Evolutionary conservation across 192 early-diverging fungal genomes (phyloP), one percentile per base, ranked within the genome.

Genomic region (Podila epicladia): DNA sequence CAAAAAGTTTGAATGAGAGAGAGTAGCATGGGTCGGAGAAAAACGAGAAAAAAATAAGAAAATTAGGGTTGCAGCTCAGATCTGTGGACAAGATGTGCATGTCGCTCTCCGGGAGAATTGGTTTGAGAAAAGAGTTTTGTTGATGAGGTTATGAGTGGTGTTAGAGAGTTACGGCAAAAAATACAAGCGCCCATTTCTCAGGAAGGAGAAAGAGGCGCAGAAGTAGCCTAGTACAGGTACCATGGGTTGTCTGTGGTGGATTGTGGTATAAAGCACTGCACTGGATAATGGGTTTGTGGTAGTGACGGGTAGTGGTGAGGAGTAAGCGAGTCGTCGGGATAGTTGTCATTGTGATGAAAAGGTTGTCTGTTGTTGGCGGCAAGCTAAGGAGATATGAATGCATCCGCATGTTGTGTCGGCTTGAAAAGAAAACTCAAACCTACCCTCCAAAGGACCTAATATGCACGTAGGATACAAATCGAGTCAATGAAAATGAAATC

Each of bases 381-480:
- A 45, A 45, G 12, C 0, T 0, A 45, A 15, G 41, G 8, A 17
- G 13, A 17, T 37, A 37, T 15, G 41, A 45, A 45, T 45, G 15
- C 41, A 45, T 45, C 41, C 1, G 13, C 1, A 3, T 45, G 13
- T 45, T 45, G 13, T 15, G 41, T 4, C 15, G 11, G 2, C 13
- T 45, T 45, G 41, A 1, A 4, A 15, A 4, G 41, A 45, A 45
- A 11, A 9, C 28, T 37, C 38, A 20, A 62, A 9, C 65, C 60
- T 75, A 75, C 73, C 75, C 75, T 71, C 75, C 75, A 62, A 78
- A 78, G 32, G 75, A 71, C 20, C 75, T 78, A 66, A 11, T 55
- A 15, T 61, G 48, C 50, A 31, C 20, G 26, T 66, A 9, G 20
- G 50, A 29, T 15, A 62, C 9, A 62, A n/a, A 51, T 53, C n/a